Percentiles rank a stretch among this genome's conserved stretches.
phyloP scores from a whole-genome alignment of 768 basidiomycete species.

The Tricholoma terreum region DNA sequence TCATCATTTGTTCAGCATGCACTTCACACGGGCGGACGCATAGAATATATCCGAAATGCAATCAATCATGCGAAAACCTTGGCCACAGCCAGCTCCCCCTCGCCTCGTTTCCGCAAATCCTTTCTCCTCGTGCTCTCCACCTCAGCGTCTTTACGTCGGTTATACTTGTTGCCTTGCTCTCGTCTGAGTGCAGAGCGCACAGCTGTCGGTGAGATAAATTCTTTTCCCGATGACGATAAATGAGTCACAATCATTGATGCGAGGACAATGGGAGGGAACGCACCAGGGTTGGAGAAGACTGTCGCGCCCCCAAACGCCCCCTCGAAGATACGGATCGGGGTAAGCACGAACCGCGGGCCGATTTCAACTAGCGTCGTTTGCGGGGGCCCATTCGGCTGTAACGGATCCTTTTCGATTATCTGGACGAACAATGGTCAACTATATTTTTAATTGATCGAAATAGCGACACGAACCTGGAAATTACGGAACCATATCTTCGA shows the following conservation, averaged over 20 bases:
- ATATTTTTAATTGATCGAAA: neutral
- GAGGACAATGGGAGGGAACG: constrained; percentile 24
- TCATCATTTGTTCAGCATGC: neutral
- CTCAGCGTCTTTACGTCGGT: constrained; percentile 75
- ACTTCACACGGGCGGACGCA: neutral
- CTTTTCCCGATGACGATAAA: constrained; percentile 36
- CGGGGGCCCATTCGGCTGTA: constrained; percentile 81
- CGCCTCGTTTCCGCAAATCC: constrained; percentile 58
- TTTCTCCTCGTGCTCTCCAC: constrained; percentile 62
- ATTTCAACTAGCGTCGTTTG: constrained; percentile 93
- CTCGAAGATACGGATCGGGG: constrained; percentile 97
- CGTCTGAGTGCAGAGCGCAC: constrained; percentile 67
- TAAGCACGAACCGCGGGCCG: constrained; percentile 94
- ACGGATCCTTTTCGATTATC: constrained; percentile 93
- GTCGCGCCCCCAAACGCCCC: constrained; percentile 95
- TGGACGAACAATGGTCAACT: constrained; percentile 30
- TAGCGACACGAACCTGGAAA: constrained; percentile 69
- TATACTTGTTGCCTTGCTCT: constrained; percentile 79
- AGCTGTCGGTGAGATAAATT: constrained; percentile 88
- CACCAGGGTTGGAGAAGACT: constrained; percentile 93
- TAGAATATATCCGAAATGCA: constrained; percentile 1
- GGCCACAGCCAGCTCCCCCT: constrained; percentile 78
- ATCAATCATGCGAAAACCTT: constrained; percentile 83
- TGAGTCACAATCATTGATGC: constrained; percentile 1
- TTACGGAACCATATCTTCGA: constrained; percentile 99